These are phyloP conservation scores for apple (Malus domestica) DNA, from an alignment of 306 rosid genomes.

Conservation along the genomic window DNA sequence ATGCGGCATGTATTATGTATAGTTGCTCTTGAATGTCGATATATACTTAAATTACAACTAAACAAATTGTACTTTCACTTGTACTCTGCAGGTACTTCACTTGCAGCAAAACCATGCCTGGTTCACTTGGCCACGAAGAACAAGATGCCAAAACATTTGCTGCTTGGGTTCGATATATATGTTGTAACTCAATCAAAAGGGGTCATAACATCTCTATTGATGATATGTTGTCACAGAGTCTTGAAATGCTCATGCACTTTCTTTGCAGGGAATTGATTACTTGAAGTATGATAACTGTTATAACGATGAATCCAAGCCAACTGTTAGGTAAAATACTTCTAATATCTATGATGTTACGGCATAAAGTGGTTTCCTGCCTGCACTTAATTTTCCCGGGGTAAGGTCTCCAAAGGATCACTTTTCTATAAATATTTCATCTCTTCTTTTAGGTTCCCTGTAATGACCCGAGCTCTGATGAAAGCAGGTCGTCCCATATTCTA, in stretches of 20 bases:
- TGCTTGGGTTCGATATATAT: constrained; percentile 62
- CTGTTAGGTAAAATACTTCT: constrained; percentile 45
- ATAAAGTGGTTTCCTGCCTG: neutral
- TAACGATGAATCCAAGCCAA: constrained; percentile 67
- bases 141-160: constrained; percentile 92
- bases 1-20: neutral
- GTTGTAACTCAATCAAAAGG: neutral
- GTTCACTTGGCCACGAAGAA: constrained; percentile 84
- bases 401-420: neutral
- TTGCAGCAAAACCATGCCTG: constrained; percentile 91
- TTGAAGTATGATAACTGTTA: constrained; percentile 93
- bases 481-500: constrained; percentile 83
- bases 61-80: neutral
- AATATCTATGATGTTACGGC: neutral
- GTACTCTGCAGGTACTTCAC: constrained; percentile 60
- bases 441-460: constrained; percentile 62
- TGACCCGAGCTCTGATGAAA: constrained; percentile 85
- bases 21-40: neutral
- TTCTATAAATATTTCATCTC: neutral
- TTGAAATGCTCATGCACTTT: neutral
- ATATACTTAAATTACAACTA: neutral
- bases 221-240: neutral
- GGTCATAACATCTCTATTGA: neutral
- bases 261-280: constrained; percentile 82
- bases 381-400: neutral